Percentiles rank a stretch among this genome's conserved stretches.
Evolutionary conservation across 305 asterid species (phyloP).

Genomic region (Solanum hybrid): DNA sequence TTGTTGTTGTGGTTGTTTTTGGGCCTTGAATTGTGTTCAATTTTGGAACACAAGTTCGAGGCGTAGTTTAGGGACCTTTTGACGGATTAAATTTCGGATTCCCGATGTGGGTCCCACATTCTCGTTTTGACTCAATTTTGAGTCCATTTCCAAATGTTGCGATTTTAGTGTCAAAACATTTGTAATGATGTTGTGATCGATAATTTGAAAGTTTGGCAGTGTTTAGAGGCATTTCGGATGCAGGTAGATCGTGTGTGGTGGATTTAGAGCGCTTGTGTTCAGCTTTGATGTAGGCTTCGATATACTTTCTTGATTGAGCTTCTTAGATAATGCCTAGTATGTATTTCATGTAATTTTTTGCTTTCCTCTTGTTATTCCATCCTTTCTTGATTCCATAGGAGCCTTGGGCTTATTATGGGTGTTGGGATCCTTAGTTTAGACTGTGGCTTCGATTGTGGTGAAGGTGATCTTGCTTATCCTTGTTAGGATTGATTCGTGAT

Average conservation of each 20-base stretch:
- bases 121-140: not conserved
- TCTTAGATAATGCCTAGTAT: not conserved
- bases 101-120: not conserved
- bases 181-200: not conserved
- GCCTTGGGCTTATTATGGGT: not conserved
- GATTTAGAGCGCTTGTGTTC: not conserved
- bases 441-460: not conserved
- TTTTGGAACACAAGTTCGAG: not conserved
- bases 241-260: not conserved
- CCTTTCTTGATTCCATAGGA: not conserved
- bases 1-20: not conserved
- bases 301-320: not conserved
- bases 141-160: not conserved
- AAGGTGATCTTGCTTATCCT: not conserved
- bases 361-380: not conserved
- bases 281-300: not conserved
- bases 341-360: not conserved
- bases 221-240: not conserved
- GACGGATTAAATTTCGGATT: not conserved
- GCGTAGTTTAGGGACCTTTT: not conserved
- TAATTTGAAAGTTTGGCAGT: not conserved
- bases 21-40: not conserved
- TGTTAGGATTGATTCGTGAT: not conserved
- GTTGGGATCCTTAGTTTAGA: not conserved
- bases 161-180: not conserved